Evolutionary conservation across 257 asterid species (phyloP).

Genomic region (Eucommia ulmoides): DNA sequence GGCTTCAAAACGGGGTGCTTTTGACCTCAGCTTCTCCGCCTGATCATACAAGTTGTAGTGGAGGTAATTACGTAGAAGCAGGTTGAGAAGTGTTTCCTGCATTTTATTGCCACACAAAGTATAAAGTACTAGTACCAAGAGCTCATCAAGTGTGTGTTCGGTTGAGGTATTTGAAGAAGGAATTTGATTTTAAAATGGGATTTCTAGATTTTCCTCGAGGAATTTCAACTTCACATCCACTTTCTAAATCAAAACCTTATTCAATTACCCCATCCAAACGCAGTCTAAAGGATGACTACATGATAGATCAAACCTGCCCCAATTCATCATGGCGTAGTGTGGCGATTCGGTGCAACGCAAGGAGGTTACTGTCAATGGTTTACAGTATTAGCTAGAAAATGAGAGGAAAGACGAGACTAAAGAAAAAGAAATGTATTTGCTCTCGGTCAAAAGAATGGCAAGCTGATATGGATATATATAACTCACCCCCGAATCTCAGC

Average conservation of each 20-base stretch:
- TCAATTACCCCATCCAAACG: no score
- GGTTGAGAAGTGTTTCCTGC: conserved; percentile 87
- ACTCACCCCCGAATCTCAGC: conserved; percentile 83
- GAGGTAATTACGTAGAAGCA: conserved; percentile 76
- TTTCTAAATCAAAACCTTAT: no score
- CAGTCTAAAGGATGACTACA: conserved; percentile 2
- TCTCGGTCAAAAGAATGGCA: no score
- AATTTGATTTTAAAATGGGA: no score
- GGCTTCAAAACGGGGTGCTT: conserved; percentile 96
- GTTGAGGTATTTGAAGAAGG: no score
- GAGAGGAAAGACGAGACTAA: conserved; percentile 3
- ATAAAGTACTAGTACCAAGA: conserved; percentile 1
- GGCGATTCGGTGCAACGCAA: conserved; percentile 83
- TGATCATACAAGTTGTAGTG: conserved; percentile 87
- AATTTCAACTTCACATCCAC: no score
- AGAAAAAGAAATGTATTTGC: conserved; percentile 1
- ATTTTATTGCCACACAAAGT: conserved; percentile 11
- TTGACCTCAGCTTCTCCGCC: conserved; percentile 91
- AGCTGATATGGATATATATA: conserved; percentile 1
- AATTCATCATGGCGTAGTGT: conserved; percentile 86
- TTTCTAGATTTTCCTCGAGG: no score
- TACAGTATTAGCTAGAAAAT: conserved; percentile 9
- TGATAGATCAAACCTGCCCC: conserved; percentile 72
- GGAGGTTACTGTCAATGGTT: conserved; percentile 51
- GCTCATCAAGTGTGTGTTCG: no score